Evolutionary conservation across 1,284 basidiomycete genomes (phyloP).

Genomic region (Tilletiopsis washingtonensis): DNA sequence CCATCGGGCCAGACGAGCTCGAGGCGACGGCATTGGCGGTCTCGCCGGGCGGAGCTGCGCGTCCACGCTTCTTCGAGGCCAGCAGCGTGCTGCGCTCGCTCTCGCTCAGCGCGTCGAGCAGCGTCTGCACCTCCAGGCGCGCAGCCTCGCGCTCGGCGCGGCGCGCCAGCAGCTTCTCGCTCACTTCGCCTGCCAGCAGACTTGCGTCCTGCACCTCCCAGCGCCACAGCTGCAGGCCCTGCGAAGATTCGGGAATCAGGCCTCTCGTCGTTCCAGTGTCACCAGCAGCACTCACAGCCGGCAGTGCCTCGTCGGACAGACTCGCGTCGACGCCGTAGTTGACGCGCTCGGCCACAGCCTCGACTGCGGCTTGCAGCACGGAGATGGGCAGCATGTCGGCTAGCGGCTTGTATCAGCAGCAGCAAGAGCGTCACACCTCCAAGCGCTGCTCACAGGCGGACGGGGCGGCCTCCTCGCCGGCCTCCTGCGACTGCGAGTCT

Average conservation of each 20-base stretch:
- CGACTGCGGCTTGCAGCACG: slow-evolving; percentile 23
- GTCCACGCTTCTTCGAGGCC: no score
- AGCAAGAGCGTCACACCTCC: no score
- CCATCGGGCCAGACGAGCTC: no score
- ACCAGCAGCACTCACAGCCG: not conserved
- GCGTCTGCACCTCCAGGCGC: slow-evolving; percentile 12
- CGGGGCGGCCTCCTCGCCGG: not conserved
- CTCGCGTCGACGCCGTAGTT: slow-evolving; percentile 34
- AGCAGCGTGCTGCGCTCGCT: slow-evolving; percentile 43
- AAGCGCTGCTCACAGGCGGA: not conserved
- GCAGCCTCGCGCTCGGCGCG: slow-evolving; percentile 63
- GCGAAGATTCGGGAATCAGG: slow-evolving; percentile 7
- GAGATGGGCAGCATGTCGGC: slow-evolving; percentile 14
- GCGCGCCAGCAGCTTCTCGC: slow-evolving; percentile 61
- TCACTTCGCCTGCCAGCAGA: slow-evolving; percentile 64
- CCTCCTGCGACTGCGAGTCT: not conserved
- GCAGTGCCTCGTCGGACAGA: not conserved
- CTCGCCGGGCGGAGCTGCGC: no score
- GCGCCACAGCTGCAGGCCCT: slow-evolving; percentile 64
- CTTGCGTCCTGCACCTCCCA: slow-evolving; percentile 69
- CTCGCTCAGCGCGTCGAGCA: slow-evolving; percentile 17
- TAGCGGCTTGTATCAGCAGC: not conserved
- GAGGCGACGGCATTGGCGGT: no score
- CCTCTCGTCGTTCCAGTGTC: slow-evolving; percentile 3
- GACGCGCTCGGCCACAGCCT: slow-evolving; percentile 22